Evolutionary conservation across 768 basidiomycete genomes (phyloP).

Genomic region (Coprinopsis sp.): DNA sequence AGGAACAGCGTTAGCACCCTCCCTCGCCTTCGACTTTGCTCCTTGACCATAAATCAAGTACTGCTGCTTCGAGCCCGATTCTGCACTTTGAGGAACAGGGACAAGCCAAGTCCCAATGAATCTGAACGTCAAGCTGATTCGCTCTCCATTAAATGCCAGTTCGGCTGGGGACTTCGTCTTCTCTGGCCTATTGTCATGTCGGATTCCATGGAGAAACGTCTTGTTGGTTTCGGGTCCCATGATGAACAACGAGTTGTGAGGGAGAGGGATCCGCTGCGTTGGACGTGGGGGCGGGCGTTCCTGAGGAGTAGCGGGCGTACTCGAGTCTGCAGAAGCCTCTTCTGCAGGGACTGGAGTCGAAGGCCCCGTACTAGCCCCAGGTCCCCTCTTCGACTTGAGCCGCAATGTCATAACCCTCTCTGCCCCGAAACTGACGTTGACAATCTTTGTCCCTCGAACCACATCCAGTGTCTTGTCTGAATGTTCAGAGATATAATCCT

Average conservation of each 20-base stretch:
- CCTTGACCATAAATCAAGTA: constrained; percentile 67
- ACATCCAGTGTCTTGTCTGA: constrained; percentile 86
- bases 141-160: constrained; percentile 48
- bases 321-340: background rate
- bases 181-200: constrained; percentile 65
- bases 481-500: constrained; percentile 82
- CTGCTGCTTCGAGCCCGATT: background rate
- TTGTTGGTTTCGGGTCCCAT: constrained; percentile 70
- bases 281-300: constrained; percentile 25
- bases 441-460: constrained; percentile 65
- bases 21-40: constrained; percentile 56
- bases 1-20: constrained; percentile 45
- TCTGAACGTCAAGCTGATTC: constrained; percentile 79
- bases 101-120: constrained; percentile 73
- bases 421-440: constrained; percentile 79
- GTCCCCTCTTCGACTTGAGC: constrained; percentile 47
- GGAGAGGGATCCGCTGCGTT: constrained; percentile 65
- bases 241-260: constrained; percentile 81
- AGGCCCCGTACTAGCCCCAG: no score
- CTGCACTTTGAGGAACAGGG: constrained; percentile 26
- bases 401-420: constrained; percentile 74
- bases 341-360: no score
- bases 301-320: constrained; percentile 5
- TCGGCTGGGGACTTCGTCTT: constrained; percentile 52
- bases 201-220: constrained; percentile 73